phyloP scores from a whole-genome alignment of 176 grass and related monocot genomes.

The Rhynchospora pubera region DNA sequence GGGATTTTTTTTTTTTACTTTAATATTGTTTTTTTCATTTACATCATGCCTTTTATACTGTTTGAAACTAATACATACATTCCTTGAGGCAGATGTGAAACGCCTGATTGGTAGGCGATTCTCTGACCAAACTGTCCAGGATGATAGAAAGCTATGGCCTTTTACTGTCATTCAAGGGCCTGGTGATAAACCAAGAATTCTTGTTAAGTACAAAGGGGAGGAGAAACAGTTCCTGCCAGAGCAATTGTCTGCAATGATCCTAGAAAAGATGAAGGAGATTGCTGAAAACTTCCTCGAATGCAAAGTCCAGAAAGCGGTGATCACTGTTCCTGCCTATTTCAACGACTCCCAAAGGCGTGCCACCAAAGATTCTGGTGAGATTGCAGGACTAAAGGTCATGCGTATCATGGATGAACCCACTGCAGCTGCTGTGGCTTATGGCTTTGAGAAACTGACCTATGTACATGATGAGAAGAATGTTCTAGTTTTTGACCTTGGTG shows the following conservation, averaged over 20 bases:
- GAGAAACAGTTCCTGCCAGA: conserved; percentile 17
- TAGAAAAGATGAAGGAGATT: conserved; percentile 22
- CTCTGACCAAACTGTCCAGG: conserved; percentile 7
- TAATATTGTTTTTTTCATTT: neutral
- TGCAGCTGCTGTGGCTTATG: conserved; percentile 5
- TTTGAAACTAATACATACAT: neutral
- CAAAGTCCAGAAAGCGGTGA: neutral
- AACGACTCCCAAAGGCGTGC: conserved; percentile 15
- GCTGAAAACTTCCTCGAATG: conserved; percentile 13
- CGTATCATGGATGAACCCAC: conserved; percentile 22
- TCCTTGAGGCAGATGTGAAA: neutral
- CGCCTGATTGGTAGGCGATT: conserved; percentile 15
- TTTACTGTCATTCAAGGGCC: conserved; percentile 7
- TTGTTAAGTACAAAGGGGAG: conserved; percentile 11
- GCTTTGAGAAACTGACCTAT: conserved; percentile 11
- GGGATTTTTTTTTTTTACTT: conserved; percentile 19
- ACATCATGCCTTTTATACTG: neutral
- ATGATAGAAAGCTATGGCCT: conserved; percentile 11
- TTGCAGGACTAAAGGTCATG: conserved; percentile 15
- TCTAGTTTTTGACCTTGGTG: conserved; percentile 34
- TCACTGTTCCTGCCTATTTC: conserved; percentile 18
- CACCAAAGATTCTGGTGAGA: conserved; percentile 5
- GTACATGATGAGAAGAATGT: conserved; percentile 20
- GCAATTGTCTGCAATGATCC: conserved; percentile 2
- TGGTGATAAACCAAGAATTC: conserved; percentile 10